These are phyloP conservation scores for Trichoderma erinaceum DNA, from an alignment of 495 filamentous ascomycete species.

Conservation along the genomic window DNA sequence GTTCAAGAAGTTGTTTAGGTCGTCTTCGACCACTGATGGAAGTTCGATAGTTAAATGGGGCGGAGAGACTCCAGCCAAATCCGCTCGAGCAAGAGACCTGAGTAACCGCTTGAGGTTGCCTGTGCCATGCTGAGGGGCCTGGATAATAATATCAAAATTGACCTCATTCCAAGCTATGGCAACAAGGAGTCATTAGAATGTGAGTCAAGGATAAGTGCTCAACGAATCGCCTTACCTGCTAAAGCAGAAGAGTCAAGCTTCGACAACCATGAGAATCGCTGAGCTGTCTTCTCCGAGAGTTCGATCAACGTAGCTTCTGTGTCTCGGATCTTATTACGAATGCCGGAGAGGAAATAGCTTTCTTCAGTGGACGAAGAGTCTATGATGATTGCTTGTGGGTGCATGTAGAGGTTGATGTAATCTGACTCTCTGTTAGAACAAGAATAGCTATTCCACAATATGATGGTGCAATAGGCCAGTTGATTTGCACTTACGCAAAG, in stretches of 20 bases:
- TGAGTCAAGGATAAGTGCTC: background rate
- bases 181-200: background rate
- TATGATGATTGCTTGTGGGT: conserved; percentile 51
- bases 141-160: conserved; percentile 69
- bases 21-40: conserved; percentile 55
- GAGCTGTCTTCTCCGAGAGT: conserved; percentile 53
- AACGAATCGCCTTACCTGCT: conserved; percentile 42
- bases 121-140: conserved; percentile 59
- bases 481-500: conserved; percentile 31
- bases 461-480: too few species aligned
- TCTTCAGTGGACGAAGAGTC: conserved; percentile 47
- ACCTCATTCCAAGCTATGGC: conserved; percentile 64
- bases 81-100: conserved; percentile 62
- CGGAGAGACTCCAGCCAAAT: conserved; percentile 57
- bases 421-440: conserved; percentile 23
- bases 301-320: conserved; percentile 53
- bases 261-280: conserved; percentile 68
- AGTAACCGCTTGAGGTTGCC: conserved; percentile 69
- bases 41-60: conserved; percentile 79
- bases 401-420: conserved; percentile 50
- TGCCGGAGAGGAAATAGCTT: conserved; percentile 46
- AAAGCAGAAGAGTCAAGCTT: conserved; percentile 66
- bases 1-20: conserved; percentile 54
- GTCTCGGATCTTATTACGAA: conserved; percentile 40
- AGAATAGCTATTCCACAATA: background rate